A percentile compares a stretch with the other conserved stretches of the same genome.
Evolutionary conservation across 352 stramenopile species (phyloP).

Genomic region (Phytophthora brassicae): DNA sequence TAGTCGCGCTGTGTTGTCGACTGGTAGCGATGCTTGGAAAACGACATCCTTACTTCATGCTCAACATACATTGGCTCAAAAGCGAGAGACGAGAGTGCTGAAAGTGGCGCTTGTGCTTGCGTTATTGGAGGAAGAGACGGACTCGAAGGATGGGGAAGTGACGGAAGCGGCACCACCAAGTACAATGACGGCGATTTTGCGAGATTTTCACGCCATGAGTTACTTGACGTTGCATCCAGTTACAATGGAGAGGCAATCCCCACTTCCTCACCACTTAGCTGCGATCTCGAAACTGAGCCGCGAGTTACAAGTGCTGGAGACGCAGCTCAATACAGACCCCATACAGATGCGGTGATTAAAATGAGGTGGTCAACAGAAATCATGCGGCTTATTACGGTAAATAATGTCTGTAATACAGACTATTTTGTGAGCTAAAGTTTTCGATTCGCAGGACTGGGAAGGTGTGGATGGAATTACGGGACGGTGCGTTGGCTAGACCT

Average conservation of each 20-base stretch:
- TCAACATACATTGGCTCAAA: conserved; percentile 20
- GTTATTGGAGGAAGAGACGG: conserved; percentile 29
- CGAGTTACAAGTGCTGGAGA: conserved; percentile 37
- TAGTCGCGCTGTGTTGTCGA: conserved; percentile 36
- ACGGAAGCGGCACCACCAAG: conserved; percentile 22
- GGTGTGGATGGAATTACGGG: conserved; percentile 9
- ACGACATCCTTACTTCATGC: conserved; percentile 30
- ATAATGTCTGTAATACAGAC: conserved; percentile 30
- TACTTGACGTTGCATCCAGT: conserved; percentile 78
- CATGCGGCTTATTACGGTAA: conserved; percentile 12
- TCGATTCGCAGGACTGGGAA: conserved; percentile 21
- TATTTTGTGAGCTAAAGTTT: conserved; percentile 10
- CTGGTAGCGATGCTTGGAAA: conserved; percentile 36
- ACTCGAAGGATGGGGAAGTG: conserved; percentile 24
- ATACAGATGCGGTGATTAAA: conserved; percentile 38
- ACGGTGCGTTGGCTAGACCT: conserved; percentile 20
- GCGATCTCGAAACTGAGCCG: conserved; percentile 38
- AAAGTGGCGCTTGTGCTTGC: conserved; percentile 39
- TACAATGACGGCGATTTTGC: conserved; percentile 44
- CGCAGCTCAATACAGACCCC: conserved; percentile 35
- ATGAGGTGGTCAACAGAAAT: conserved; percentile 6
- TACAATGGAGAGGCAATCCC: conserved; percentile 60
- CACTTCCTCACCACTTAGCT: conserved; percentile 60
- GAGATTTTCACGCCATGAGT: conserved; percentile 64
- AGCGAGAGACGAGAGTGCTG: conserved; percentile 36